These are phyloP conservation scores for Trifolium repens DNA, from an alignment of 306 rosid species.

Conservation along the genomic window DNA sequence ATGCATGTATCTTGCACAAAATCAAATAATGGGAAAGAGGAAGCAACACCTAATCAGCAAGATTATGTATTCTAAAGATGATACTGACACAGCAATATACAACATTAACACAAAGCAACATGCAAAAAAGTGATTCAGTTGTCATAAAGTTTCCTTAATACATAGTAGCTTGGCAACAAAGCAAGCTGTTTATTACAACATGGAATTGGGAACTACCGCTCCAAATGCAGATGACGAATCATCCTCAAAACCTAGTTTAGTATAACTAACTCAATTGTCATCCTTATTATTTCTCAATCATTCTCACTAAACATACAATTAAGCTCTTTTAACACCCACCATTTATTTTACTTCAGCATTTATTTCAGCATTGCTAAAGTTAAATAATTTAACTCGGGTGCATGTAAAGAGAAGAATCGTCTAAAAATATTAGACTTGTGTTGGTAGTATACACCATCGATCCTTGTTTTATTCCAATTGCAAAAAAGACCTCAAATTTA, in stretches of 20 bases:
- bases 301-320: conserved; percentile 35
- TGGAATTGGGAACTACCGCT: conserved; percentile 19
- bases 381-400: conserved; percentile 23
- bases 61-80: neutral
- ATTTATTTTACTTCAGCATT: neutral
- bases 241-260: conserved; percentile 22
- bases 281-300: conserved; percentile 47
- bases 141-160: conserved; percentile 6
- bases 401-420: conserved; percentile 32
- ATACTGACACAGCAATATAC: neutral
- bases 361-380: neutral
- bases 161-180: conserved; percentile 1
- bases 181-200: conserved; percentile 9
- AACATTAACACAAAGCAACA: conserved; percentile 16
- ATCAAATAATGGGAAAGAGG: neutral
- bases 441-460: conserved; percentile 25
- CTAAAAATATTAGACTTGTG: conserved; percentile 1
- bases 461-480: conserved; percentile 45
- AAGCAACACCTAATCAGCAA: neutral
- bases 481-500: conserved; percentile 35
- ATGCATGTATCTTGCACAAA: neutral
- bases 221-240: conserved; percentile 13
- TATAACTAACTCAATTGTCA: conserved; percentile 26
- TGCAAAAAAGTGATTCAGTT: conserved; percentile 12
- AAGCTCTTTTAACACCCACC: conserved; percentile 25